Base-by-base conservation (phyloP, 805 yeast genomes). In the Starmerella kuoi region DNA sequence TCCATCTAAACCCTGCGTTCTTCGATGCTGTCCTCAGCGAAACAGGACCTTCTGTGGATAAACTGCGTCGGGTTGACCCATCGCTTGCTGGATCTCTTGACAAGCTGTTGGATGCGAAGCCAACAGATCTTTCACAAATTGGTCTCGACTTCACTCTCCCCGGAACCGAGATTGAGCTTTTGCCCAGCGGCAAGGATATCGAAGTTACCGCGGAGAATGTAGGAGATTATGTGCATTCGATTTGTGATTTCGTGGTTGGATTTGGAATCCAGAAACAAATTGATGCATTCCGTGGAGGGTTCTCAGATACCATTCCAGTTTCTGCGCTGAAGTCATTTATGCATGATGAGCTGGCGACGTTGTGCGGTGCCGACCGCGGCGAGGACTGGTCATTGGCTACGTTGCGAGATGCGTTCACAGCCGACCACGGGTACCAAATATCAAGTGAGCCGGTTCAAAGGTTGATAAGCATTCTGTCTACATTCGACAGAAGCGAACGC, bases 361-460 rank as follows among this genome's bases (percentile, higher is more conserved):
- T 88, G 30, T 75, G 83, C 52, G 75, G 74, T 46, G 73, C 74
- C 2, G 45, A 40, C 12, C 22, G 38, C 7, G 76, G 76, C 35
- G 97, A 88, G 56, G 96, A 88, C 55, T 91, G 97, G 96, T 54
- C 62, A 14, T 41, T 47, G 7, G 57, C 49, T 32, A 76, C 91
- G 0, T 61, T 88, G 22, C 51, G 66, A 5, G 66, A 73, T 1
- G 67, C 77, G 0, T 64, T 88, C 14, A 74, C 74, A 50, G 95
- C 96, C 0, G 93, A 87, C 52, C 97, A 88, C 61, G 98, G 97
- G 1, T 88, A 80, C 55, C 71, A 73, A 3, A 70, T 72, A 54
- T 87, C 79, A 27, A 81, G 94, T 3, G 60, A 60, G 14, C 67
- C 79, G 0, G 74, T 88, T 3, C 70, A 68, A 44, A 66, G 71